A percentile compares a stretch with the other conserved stretches of the same genome.
Conservation (phyloP, 2,329 filamentous ascomycete genomes). For the Sporothrix protearum region DNA sequence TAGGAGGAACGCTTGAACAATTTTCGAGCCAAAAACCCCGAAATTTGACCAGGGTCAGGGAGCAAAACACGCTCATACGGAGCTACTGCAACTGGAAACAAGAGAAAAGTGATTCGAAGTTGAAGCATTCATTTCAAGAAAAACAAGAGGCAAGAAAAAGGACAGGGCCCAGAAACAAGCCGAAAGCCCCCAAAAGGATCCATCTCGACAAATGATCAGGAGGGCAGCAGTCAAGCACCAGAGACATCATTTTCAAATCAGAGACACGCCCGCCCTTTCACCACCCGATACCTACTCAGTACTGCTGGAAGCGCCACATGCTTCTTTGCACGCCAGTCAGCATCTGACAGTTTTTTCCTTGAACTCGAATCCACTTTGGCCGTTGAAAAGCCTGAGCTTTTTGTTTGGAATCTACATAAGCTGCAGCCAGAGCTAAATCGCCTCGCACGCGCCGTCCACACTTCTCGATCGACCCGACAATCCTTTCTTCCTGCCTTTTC, state of each 20-base stretch:
- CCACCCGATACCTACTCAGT: background rate
- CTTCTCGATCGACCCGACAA: background rate
- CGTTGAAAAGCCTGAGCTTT: background rate
- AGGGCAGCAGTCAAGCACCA: background rate
- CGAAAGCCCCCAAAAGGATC: background rate
- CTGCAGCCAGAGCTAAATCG: background rate
- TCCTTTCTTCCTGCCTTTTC: background rate
- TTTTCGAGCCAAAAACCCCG: background rate
- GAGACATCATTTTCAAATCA: background rate
- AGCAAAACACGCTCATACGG: conserved; percentile 4
- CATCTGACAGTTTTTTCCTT: background rate
- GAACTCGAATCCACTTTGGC: background rate
- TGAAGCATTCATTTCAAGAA: background rate
- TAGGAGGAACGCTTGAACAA: background rate
- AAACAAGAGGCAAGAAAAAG: background rate
- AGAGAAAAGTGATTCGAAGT: background rate
- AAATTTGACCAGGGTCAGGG: background rate
- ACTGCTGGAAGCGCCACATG: background rate
- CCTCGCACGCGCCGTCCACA: background rate
- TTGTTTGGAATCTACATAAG: conserved; percentile 1
- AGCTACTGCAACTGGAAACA: conserved; percentile 10
- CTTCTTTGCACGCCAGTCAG: conserved; percentile 2
- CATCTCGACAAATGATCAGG: background rate
- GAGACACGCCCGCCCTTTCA: background rate
- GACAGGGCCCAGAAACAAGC: background rate